A percentile compares a stretch with the other conserved stretches of the same genome.
phyloP scores from a whole-genome alignment of 495 filamentous ascomycete species.

The Margaritispora aquatica region DNA sequence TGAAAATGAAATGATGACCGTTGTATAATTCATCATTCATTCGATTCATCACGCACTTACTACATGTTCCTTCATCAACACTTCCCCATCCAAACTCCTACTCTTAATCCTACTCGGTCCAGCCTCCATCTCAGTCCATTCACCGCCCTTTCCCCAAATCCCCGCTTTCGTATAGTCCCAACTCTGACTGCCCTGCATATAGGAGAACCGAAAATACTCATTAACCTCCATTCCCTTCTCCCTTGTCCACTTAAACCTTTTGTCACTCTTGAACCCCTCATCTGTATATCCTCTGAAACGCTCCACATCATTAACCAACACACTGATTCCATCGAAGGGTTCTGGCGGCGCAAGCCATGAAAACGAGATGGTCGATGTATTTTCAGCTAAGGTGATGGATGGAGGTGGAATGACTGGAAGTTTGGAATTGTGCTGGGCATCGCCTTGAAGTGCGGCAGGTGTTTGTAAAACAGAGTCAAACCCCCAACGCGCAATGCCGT shows the following conservation, averaged over 20 bases:
- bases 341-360: slow-evolving; percentile 47
- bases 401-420: slow-evolving; percentile 59
- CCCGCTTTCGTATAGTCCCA: slow-evolving; percentile 80
- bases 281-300: slow-evolving; percentile 58
- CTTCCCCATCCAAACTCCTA: slow-evolving; percentile 12
- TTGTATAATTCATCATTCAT: not conserved
- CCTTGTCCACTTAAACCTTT: slow-evolving; percentile 41
- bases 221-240: slow-evolving; percentile 35
- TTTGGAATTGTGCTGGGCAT: slow-evolving; percentile 59
- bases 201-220: slow-evolving; percentile 84
- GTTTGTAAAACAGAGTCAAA: slow-evolving; percentile 91
- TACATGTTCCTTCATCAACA: not conserved
- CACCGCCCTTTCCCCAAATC: slow-evolving; percentile 60
- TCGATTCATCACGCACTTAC: not conserved
- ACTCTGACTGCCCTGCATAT: slow-evolving; percentile 59
- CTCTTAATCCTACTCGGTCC: slow-evolving; percentile 22
- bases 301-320: slow-evolving; percentile 94
- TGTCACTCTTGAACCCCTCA: slow-evolving; percentile 36
- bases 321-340: slow-evolving; percentile 73
- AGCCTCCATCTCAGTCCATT: slow-evolving; percentile 54
- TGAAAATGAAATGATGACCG: not conserved
- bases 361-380: slow-evolving; percentile 45
- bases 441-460: slow-evolving; percentile 58
- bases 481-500: slow-evolving; percentile 89
- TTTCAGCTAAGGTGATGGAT: slow-evolving; percentile 31